phyloP scores from a whole-genome alignment of 2,329 filamentous ascomycete genomes.

The Trichoderma gracile region DNA sequence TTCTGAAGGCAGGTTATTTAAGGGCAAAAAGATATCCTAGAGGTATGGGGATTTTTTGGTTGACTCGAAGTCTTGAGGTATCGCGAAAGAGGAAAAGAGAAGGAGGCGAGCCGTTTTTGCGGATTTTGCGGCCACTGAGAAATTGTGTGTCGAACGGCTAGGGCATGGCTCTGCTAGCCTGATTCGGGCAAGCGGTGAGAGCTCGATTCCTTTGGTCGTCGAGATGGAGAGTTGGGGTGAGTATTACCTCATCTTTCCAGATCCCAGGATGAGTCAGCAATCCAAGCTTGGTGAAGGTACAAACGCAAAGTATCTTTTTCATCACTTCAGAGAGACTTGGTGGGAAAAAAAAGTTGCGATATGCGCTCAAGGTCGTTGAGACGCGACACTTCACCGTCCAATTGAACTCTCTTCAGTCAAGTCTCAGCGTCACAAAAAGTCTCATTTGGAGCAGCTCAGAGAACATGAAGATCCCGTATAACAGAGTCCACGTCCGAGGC shows the following conservation, averaged over 20 bases:
- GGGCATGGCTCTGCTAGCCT: constrained; percentile 41
- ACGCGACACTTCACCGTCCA: neutral
- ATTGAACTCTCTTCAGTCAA: constrained; percentile 2
- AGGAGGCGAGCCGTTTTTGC: constrained; percentile 29
- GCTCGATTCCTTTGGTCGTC: neutral
- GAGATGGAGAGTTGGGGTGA: constrained; percentile 12
- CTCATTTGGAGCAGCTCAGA: neutral
- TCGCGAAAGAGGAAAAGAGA: constrained; percentile 26
- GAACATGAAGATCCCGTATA: constrained; percentile 62
- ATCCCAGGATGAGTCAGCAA: neutral
- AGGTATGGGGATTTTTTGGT: constrained; percentile 31
- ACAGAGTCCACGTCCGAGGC: constrained; percentile 58
- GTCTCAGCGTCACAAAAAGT: neutral
- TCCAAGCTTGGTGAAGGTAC: constrained; percentile 9
- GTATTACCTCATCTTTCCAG: neutral
- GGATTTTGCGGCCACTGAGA: constrained; percentile 30
- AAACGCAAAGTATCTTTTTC: constrained; percentile 19
- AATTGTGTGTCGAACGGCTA: constrained; percentile 42
- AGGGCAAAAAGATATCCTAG: constrained; percentile 61
- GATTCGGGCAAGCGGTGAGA: constrained; percentile 23
- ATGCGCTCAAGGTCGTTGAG: neutral
- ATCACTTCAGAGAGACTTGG: neutral
- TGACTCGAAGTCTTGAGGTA: constrained; percentile 31
- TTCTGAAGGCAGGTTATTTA: constrained; percentile 97
- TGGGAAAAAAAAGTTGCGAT: constrained; percentile 10